Conservation (phyloP, 1,284 basidiomycete species). For the Singerocomus inundabilis region DNA sequence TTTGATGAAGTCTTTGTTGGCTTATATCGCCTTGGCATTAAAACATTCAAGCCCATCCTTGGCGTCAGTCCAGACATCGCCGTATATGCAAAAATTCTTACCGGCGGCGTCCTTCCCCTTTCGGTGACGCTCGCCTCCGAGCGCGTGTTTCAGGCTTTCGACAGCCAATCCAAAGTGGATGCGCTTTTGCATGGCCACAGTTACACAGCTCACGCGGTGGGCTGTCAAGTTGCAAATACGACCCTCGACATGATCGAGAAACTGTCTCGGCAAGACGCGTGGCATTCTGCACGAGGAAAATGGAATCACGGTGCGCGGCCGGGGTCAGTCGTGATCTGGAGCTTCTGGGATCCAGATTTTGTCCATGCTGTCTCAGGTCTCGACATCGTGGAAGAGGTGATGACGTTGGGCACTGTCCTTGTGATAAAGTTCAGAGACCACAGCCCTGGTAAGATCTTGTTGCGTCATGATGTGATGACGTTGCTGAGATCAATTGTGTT, state of each 20-base stretch:
- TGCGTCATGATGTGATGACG: neutral
- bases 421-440: conserved; percentile 74
- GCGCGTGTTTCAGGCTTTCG: conserved; percentile 81
- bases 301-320: conserved; percentile 30
- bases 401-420: conserved; percentile 89
- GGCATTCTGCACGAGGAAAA: conserved; percentile 37
- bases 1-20: conserved; percentile 98
- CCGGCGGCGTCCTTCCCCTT: conserved; percentile 89
- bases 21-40: conserved; percentile 80
- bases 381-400: conserved; percentile 65
- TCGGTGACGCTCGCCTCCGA: conserved; percentile 81
- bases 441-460: conserved; percentile 46
- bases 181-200: conserved; percentile 94
- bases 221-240: conserved; percentile 88
- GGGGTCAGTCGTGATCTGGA: conserved; percentile 57
- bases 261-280: conserved; percentile 42
- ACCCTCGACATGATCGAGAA: conserved; percentile 68
- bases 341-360: conserved; percentile 83
- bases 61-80: conserved; percentile 82
- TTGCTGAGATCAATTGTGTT: conserved; percentile 7
- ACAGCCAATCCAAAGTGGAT: conserved; percentile 73
- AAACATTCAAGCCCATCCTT: conserved; percentile 64
- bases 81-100: conserved; percentile 92
- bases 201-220: conserved; percentile 91
- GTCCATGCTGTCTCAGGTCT: conserved; percentile 62